phyloP scores from a whole-genome alignment of 805 yeast genomes.

The Zygotorulaspora florentina region DNA sequence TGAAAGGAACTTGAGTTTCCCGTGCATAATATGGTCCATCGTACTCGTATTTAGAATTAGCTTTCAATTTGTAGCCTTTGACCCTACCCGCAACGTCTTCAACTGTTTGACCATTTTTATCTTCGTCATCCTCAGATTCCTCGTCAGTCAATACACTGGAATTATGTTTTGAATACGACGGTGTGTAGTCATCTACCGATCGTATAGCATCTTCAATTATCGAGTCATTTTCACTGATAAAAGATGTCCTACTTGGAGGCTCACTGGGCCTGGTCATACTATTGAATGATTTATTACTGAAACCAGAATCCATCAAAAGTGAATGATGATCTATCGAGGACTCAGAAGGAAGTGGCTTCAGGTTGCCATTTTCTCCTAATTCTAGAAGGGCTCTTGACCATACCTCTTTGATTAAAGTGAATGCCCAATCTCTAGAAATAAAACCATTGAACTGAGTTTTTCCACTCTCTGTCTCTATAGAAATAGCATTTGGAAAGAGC shows the following conservation, averaged over 20 bases:
- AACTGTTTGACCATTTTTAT: slow-evolving; percentile 32
- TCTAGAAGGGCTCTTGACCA: slow-evolving; percentile 46
- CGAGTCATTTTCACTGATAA: slow-evolving; percentile 23
- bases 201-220: slow-evolving; percentile 36
- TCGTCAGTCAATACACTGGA: slow-evolving; percentile 15
- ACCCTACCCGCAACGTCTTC: slow-evolving; percentile 18
- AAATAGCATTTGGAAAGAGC: slow-evolving; percentile 83
- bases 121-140: slow-evolving; percentile 34
- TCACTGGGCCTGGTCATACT: slow-evolving; percentile 10
- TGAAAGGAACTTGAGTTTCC: slow-evolving; percentile 49
- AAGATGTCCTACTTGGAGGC: slow-evolving; percentile 30
- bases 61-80: slow-evolving; percentile 30
- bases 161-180: slow-evolving; percentile 12
- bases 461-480: slow-evolving; percentile 58
- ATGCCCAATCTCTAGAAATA: slow-evolving; percentile 72
- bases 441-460: slow-evolving; percentile 85
- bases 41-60: slow-evolving; percentile 42
- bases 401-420: slow-evolving; percentile 60
- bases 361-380: slow-evolving; percentile 10
- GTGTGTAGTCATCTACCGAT: slow-evolving; percentile 42
- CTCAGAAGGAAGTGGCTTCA: slow-evolving; percentile 3
- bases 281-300: slow-evolving; percentile 6
- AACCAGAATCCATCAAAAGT: neutral
- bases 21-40: slow-evolving; percentile 64
- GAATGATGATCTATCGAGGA: slow-evolving; percentile 2